Evolutionary conservation across 257 asterid species (phyloP), one percentile per base, ranked within the genome.

Genomic region (Solanum neorickii): DNA sequence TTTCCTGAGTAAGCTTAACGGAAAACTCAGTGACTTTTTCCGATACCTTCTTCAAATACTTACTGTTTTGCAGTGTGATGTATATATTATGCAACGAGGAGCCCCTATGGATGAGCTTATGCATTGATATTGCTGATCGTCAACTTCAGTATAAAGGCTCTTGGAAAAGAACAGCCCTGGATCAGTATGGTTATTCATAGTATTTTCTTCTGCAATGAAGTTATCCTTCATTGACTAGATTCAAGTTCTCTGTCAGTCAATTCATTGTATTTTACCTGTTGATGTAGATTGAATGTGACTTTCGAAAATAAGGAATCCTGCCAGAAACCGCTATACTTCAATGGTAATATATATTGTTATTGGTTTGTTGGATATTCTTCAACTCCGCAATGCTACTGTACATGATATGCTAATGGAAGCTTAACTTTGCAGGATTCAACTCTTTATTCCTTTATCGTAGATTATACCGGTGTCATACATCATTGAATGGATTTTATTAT

Each of bases 141-240:
- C 94, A 86, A 84, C 96, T 97, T n/a, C 94, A 93, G 92, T 97
- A 97, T 91, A 93, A 89, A 91, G 99, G 97, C 84, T 93, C 98
- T n/a, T 96, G 99, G 99, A 97, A 95, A 94, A 97, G 92, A 92
- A 96, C 99, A 66, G 85, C 98, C 87, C 90, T 97, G 92, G 95
- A 97, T 94, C 99, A 93, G 99, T 97, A 95, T 65, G 96, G 35
- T 66, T 87, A 73, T 78, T 49, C 41, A 8, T 52, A 73, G 69
- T 21, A 73, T 49, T 47, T 73, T 73, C 37, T n/a, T 52, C 68
- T 49, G 39, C 84, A 16, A 33, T 33, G 12, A 52, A 29, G 85
- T 82, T 29, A 82, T 11, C 44, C 85, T 82, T 82, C 44, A 82
- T 75, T 85, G 56, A 35, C 89, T 75, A 74, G 18, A 88, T 87